Evolutionary conservation across 1,284 basidiomycete genomes (phyloP).

Genomic region (Apiotrichum montevideense): DNA sequence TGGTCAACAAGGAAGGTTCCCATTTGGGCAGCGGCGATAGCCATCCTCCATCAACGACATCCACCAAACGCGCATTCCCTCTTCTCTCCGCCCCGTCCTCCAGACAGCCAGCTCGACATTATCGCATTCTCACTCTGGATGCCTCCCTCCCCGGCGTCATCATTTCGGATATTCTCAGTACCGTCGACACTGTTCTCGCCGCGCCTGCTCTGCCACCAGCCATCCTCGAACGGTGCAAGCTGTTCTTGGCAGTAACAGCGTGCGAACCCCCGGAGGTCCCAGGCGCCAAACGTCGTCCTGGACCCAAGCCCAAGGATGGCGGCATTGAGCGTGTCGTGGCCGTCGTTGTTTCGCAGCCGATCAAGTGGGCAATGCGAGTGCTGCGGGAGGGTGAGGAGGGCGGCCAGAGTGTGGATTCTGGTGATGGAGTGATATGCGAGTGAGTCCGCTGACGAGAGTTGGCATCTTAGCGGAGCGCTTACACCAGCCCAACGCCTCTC

Average conservation of each 20-base stretch:
- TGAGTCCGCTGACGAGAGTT: conserved; percentile 25
- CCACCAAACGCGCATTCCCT: neutral
- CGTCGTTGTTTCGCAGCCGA: conserved; percentile 46
- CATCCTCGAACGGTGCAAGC: conserved; percentile 42
- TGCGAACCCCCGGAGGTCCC: conserved; percentile 20
- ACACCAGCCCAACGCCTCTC: conserved; percentile 35
- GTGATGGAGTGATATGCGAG: conserved; percentile 48
- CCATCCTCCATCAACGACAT: no score
- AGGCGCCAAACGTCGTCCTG: neutral
- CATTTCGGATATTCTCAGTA: conserved; percentile 43
- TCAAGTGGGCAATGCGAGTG: conserved; percentile 46
- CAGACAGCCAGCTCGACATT: neutral
- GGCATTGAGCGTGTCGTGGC: conserved; percentile 40
- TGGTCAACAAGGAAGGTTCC: no score
- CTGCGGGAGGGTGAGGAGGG: conserved; percentile 16
- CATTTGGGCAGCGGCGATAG: no score
- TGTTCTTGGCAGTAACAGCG: conserved; percentile 44
- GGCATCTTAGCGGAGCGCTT: no score
- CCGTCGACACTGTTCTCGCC: conserved; percentile 47
- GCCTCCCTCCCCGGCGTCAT: conserved; percentile 26
- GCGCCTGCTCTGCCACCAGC: conserved; percentile 39
- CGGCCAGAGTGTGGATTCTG: conserved; percentile 31
- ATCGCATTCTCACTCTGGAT: conserved; percentile 33
- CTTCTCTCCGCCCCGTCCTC: neutral
- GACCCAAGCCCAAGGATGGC: conserved; percentile 1